These are phyloP conservation scores for Flaveria linearis DNA, from an alignment of 129 eudicot genomes.

Conservation along the genomic window DNA sequence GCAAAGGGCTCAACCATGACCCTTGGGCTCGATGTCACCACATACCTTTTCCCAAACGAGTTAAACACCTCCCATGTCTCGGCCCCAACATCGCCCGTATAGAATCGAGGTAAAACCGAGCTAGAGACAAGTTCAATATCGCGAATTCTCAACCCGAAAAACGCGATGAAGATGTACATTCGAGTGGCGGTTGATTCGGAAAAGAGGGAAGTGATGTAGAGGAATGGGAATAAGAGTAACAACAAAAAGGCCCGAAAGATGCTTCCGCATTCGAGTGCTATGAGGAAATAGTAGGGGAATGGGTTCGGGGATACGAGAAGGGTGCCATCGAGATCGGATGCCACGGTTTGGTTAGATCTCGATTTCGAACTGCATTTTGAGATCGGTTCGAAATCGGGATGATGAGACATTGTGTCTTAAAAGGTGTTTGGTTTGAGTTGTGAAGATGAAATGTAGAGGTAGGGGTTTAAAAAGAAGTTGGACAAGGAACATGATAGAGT, in stretches of 20 bases:
- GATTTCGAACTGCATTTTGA: slow-evolving; percentile 42
- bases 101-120: slow-evolving; percentile 80
- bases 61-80: slow-evolving; percentile 76
- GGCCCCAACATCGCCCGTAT: slow-evolving; percentile 71
- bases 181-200: slow-evolving; percentile 51
- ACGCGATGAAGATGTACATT: slow-evolving; percentile 60
- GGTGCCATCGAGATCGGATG: slow-evolving; percentile 75
- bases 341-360: slow-evolving; percentile 59
- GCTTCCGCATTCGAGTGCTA: slow-evolving; percentile 87
- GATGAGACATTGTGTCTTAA: slow-evolving; percentile 50
- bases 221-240: slow-evolving; percentile 46
- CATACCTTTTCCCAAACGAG: slow-evolving; percentile 70
- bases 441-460: slow-evolving; percentile 26
- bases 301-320: slow-evolving; percentile 57
- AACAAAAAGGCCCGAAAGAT: slow-evolving; percentile 58
- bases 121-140: slow-evolving; percentile 75
- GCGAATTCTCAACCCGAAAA: slow-evolving; percentile 51
- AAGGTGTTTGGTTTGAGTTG: slow-evolving; percentile 37
- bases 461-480: slow-evolving; percentile 44
- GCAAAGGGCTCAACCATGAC: slow-evolving; percentile 79
- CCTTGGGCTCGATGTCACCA: slow-evolving; percentile 77
- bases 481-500: slow-evolving; percentile 18
- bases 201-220: slow-evolving; percentile 46
- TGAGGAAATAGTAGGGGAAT: slow-evolving; percentile 76
- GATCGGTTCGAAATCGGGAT: slow-evolving; percentile 49